Evolutionary conservation across 1,284 basidiomycete species (phyloP).

Genomic region (Apiotrichum gracile): DNA sequence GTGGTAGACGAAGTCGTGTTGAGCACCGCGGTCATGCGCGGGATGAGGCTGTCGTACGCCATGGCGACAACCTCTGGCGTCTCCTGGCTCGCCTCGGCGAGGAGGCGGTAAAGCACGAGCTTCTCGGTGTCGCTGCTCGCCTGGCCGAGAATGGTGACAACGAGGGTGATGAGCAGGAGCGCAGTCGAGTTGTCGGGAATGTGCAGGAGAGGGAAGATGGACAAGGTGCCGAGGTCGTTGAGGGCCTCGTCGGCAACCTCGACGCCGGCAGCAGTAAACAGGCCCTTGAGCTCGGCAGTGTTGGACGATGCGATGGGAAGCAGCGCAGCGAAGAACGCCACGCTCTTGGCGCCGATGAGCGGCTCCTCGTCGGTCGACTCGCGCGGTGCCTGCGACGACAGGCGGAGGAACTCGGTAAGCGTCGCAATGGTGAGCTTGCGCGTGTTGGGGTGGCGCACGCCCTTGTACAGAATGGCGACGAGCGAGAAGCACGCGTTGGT

Average conservation of each 20-base stretch:
- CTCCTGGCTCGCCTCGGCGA: constrained; percentile 64
- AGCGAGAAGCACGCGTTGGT: constrained; percentile 73
- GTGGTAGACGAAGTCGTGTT: constrained; percentile 64
- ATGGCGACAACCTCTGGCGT: constrained; percentile 71
- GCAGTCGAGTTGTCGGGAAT: constrained; percentile 59
- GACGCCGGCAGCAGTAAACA: constrained; percentile 60
- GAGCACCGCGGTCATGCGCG: constrained; percentile 70
- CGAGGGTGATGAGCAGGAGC: constrained; percentile 66
- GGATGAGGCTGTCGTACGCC: constrained; percentile 68
- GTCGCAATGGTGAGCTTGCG: constrained; percentile 44
- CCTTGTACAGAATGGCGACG: constrained; percentile 76
- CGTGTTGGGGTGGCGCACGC: constrained; percentile 64
- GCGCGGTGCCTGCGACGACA: constrained; percentile 43
- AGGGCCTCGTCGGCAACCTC: constrained; percentile 52
- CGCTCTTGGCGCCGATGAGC: constrained; percentile 55
- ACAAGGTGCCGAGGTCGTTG: constrained; percentile 49
- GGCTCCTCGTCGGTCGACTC: constrained; percentile 33
- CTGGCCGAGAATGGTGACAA: constrained; percentile 66
- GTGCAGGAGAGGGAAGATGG: constrained; percentile 48
- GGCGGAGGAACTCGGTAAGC: constrained; percentile 46
- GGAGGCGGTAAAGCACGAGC: constrained; percentile 67
- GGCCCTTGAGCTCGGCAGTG: constrained; percentile 52
- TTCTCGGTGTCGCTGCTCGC: constrained; percentile 74
- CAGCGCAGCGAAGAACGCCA: constrained; percentile 77
- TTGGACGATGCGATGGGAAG: constrained; percentile 61